Conservation (phyloP, 495 filamentous ascomycete species). For the Talaromyces adpressus region DNA sequence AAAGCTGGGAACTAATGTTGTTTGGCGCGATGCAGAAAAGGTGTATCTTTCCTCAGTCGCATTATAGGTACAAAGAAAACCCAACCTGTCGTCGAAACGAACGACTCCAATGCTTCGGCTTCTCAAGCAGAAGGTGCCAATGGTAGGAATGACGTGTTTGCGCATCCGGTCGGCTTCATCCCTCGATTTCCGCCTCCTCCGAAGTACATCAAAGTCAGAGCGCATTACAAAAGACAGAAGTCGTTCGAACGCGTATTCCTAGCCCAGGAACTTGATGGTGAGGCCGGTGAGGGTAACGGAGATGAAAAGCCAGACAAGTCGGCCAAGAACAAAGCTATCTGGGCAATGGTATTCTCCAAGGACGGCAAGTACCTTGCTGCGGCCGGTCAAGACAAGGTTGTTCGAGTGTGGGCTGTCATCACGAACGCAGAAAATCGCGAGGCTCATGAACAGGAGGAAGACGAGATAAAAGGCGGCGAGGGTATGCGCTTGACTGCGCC, state of each 20-base stretch:
- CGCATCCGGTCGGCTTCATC: slow-evolving; percentile 76
- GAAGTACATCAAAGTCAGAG: slow-evolving; percentile 78
- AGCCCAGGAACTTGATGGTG: slow-evolving; percentile 72
- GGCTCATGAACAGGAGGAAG: slow-evolving; percentile 63
- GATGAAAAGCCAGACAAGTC: slow-evolving; percentile 20
- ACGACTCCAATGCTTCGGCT: slow-evolving; percentile 64
- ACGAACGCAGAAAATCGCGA: slow-evolving; percentile 72
- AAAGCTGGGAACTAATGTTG: not conserved
- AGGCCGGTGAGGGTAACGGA: slow-evolving; percentile 21
- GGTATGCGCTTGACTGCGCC: slow-evolving; percentile 67
- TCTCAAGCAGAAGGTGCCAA: slow-evolving; percentile 63
- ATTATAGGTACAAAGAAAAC: slow-evolving; percentile 77
- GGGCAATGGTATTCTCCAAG: slow-evolving; percentile 88
- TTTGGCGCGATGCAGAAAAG: slow-evolving; percentile 51
- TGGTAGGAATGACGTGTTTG: slow-evolving; percentile 74
- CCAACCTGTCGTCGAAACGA: slow-evolving; percentile 37
- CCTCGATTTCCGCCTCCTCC: slow-evolving; percentile 86
- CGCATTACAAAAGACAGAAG: slow-evolving; percentile 73
- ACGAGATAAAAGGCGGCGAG: slow-evolving; percentile 42
- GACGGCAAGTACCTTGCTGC: slow-evolving; percentile 90
- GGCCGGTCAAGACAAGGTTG: slow-evolving; percentile 77
- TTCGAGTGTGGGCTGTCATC: slow-evolving; percentile 88
- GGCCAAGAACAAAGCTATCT: slow-evolving; percentile 55
- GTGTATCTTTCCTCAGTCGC: slow-evolving; percentile 84
- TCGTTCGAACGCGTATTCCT: slow-evolving; percentile 85